Conservation (phyloP, 495 filamentous ascomycete species). For the Penicillium lagena region DNA sequence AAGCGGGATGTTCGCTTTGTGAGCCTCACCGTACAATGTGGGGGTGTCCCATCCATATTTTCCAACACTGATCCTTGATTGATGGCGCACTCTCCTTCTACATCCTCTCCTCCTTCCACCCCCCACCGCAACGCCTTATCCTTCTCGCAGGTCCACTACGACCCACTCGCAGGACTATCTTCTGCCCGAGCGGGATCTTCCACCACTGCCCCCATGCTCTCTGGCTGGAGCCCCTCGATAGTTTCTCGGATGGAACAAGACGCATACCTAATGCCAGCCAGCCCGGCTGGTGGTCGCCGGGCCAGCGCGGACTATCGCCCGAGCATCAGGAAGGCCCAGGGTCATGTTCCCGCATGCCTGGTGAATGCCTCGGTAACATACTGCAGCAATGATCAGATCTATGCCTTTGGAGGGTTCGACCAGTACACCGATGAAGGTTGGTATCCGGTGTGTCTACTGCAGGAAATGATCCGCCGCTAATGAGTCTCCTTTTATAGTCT, state of each 20-base stretch:
- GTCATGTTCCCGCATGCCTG: constrained; percentile 86
- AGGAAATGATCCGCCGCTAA: constrained; percentile 3
- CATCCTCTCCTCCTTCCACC: not conserved
- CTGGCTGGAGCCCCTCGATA: constrained; percentile 17
- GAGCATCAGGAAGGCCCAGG: constrained; percentile 70
- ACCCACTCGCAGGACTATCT: constrained; percentile 28
- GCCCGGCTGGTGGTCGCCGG: constrained; percentile 57
- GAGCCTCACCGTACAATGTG: no score
- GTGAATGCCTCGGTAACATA: constrained; percentile 98
- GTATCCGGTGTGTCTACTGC: not conserved
- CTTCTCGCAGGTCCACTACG: constrained; percentile 22
- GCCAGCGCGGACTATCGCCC: constrained; percentile 68
- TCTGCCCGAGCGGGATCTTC: constrained; percentile 22
- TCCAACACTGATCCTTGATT: not conserved
- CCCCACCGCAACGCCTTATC: constrained; percentile 2
- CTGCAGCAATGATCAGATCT: constrained; percentile 91
- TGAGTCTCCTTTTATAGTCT: constrained; percentile 48
- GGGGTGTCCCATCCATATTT: no score
- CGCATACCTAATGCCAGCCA: constrained; percentile 81
- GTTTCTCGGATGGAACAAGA: constrained; percentile 42
- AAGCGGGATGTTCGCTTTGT: not conserved
- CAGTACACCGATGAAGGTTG: constrained; percentile 92
- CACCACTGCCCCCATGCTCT: constrained; percentile 17
- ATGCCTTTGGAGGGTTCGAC: constrained; percentile 98
- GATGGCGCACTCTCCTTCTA: not conserved